These are phyloP conservation scores for Termitomyces sp. DNA, from an alignment of 768 basidiomycete species.

Conservation along the genomic window DNA sequence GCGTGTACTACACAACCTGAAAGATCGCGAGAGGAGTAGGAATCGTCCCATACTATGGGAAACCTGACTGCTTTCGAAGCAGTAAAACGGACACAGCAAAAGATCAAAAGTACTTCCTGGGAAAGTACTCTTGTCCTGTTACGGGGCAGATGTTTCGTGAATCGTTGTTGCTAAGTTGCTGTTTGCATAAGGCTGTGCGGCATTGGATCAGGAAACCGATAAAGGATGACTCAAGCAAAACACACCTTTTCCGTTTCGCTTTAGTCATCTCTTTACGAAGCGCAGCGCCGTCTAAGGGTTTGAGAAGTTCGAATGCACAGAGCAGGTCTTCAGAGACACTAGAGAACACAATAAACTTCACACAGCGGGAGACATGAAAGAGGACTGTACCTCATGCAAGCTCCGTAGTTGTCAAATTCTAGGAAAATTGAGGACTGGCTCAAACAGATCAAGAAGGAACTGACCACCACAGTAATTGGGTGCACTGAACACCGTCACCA, in stretches of 20 bases:
- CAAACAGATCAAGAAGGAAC: conserved; percentile 26
- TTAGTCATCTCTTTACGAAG: conserved; percentile 98
- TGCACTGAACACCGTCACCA: conserved; percentile 98
- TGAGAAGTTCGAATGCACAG: conserved; percentile 96
- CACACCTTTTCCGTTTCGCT: conserved; percentile 90
- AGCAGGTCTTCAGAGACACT: conserved; percentile 96
- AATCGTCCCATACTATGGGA: neutral
- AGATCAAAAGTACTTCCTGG: neutral
- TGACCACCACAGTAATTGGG: conserved; percentile 95
- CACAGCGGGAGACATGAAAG: conserved; percentile 2
- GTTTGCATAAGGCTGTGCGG: conserved; percentile 17
- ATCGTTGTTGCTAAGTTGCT: conserved; percentile 5
- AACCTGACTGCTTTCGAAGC: conserved; percentile 9
- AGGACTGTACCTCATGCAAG: conserved; percentile 78
- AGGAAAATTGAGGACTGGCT: conserved; percentile 14
- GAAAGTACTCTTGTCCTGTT: neutral
- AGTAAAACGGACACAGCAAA: conserved; percentile 1
- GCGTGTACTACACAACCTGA: neutral
- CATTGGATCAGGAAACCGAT: neutral
- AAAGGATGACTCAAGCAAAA: neutral
- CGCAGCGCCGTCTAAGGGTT: conserved; percentile 91
- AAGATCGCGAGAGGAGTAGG: neutral
- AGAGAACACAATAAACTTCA: conserved; percentile 12
- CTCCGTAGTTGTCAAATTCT: conserved; percentile 96
- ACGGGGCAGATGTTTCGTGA: neutral